phyloP scores from a whole-genome alignment of 352 stramenopile species.

The Hyphochytrium catenoides region DNA sequence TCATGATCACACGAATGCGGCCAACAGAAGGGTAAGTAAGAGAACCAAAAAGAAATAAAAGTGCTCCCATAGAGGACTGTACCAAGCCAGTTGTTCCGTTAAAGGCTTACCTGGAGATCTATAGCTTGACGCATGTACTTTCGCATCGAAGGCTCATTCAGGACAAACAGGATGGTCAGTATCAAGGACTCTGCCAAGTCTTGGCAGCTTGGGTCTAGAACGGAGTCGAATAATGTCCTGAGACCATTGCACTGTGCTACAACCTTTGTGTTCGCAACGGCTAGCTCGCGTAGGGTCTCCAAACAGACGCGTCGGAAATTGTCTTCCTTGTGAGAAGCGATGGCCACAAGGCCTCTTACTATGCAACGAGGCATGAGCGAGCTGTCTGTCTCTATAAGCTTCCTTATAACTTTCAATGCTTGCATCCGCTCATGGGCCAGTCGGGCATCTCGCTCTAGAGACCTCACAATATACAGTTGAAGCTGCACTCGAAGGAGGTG shows the following conservation, averaged over 20 bases:
- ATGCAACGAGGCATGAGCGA: constrained; percentile 49
- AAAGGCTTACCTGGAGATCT: constrained; percentile 52
- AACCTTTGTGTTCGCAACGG: constrained; percentile 46
- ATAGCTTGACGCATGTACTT: constrained; percentile 63
- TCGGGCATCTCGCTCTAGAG: constrained; percentile 60
- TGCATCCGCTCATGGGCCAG: constrained; percentile 52
- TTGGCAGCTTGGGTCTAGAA: constrained; percentile 60
- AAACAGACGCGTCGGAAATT: constrained; percentile 59
- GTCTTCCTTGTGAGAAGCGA: constrained; percentile 63
- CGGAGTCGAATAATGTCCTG: constrained; percentile 52
- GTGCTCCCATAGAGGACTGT: too few relatives aligned
- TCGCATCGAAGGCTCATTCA: constrained; percentile 55
- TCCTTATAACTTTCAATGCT: constrained; percentile 51
- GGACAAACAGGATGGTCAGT: constrained; percentile 50
- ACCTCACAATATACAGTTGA: constrained; percentile 50
- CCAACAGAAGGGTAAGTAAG: too few relatives aligned
- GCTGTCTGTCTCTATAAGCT: constrained; percentile 58
- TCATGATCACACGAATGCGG: too few relatives aligned
- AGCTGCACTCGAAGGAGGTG: constrained; percentile 9
- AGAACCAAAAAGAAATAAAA: too few relatives aligned
- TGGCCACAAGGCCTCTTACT: constrained; percentile 46
- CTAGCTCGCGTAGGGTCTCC: constrained; percentile 51
- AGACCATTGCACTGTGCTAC: constrained; percentile 54
- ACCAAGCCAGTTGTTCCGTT: too few relatives aligned
- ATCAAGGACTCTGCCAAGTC: constrained; percentile 54